phyloP scores from a whole-genome alignment of 176 grass and related monocot genomes.

The Aegilops tauschii region DNA sequence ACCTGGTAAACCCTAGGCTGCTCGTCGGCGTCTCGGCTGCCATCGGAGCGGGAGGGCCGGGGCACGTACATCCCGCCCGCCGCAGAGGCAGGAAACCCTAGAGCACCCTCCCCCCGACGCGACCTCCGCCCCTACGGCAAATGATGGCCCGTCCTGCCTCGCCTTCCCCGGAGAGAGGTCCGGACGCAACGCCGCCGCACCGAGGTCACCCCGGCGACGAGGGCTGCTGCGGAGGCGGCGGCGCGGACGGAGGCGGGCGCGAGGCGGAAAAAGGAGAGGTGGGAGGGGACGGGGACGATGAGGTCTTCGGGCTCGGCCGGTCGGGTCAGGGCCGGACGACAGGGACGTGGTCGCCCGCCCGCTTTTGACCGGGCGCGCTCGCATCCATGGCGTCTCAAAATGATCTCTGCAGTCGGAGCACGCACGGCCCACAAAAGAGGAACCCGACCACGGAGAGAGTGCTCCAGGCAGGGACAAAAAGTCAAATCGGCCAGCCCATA shows the following conservation, averaged over 20 bases:
- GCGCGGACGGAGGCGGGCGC: slow-evolving; percentile 1
- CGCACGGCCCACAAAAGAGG: background rate
- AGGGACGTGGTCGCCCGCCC: slow-evolving; percentile 29
- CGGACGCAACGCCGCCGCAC: background rate
- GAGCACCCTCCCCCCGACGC: background rate
- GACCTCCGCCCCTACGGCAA: slow-evolving; percentile 26
- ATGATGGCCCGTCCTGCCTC: background rate
- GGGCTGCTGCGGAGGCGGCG: background rate
- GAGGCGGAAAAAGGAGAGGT: background rate
- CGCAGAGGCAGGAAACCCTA: slow-evolving; percentile 12
- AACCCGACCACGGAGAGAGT: too few species aligned
- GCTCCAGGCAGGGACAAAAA: too few species aligned
- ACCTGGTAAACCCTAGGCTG: slow-evolving; percentile 92
- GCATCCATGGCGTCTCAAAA: background rate
- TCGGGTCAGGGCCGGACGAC: background rate
- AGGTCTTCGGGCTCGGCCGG: slow-evolving; percentile 35
- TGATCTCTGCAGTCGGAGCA: background rate
- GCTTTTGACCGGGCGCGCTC: slow-evolving; percentile 2
- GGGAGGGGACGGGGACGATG: background rate
- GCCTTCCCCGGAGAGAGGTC: background rate
- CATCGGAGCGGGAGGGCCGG: slow-evolving; percentile 31
- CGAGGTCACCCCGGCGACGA: slow-evolving; percentile 13
- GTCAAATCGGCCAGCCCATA: too few species aligned
- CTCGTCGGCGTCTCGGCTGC: slow-evolving; percentile 21
- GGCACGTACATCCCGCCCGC: slow-evolving; percentile 57